Conservation (phyloP, 352 stramenopile species). For the Pythium aquatile region DNA sequence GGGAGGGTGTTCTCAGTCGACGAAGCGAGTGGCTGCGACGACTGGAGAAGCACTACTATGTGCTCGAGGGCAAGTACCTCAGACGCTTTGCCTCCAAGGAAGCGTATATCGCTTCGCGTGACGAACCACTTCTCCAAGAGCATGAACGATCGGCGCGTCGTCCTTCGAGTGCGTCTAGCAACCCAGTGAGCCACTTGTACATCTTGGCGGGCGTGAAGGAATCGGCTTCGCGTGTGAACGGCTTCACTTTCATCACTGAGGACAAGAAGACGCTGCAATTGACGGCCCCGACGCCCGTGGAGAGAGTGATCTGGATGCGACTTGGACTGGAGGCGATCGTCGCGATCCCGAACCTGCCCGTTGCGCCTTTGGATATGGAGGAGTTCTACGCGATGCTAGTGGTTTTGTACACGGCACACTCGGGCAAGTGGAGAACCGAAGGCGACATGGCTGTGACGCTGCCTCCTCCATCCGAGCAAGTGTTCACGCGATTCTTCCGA, state of each 20-base stretch:
- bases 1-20: slow-evolving; percentile 78
- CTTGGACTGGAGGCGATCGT: slow-evolving; percentile 82
- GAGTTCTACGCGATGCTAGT: slow-evolving; percentile 90
- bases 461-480: slow-evolving; percentile 79
- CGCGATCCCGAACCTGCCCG: slow-evolving; percentile 72
- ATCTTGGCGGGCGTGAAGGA: slow-evolving; percentile 83
- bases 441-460: slow-evolving; percentile 88
- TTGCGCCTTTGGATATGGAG: slow-evolving; percentile 83
- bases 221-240: slow-evolving; percentile 71
- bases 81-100: slow-evolving; percentile 83
- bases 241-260: slow-evolving; percentile 87
- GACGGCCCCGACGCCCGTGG: slow-evolving; percentile 67
- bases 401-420: slow-evolving; percentile 78
- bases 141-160: slow-evolving; percentile 38
- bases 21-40: slow-evolving; percentile 82
- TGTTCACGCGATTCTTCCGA: slow-evolving; percentile 86
- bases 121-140: slow-evolving; percentile 67
- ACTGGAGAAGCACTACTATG: slow-evolving; percentile 85
- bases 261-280: slow-evolving; percentile 86
- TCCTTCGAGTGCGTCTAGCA: slow-evolving; percentile 35
- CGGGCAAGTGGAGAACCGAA: slow-evolving; percentile 78
- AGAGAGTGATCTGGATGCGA: slow-evolving; percentile 89
- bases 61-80: slow-evolving; percentile 84
- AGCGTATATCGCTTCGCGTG: slow-evolving; percentile 72
- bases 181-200: slow-evolving; percentile 71